A percentile compares a stretch with the other conserved stretches of the same genome.
Evolutionary conservation across 2,329 filamentous ascomycete genomes (phyloP).

Genomic region (Ilyonectria sp.): DNA sequence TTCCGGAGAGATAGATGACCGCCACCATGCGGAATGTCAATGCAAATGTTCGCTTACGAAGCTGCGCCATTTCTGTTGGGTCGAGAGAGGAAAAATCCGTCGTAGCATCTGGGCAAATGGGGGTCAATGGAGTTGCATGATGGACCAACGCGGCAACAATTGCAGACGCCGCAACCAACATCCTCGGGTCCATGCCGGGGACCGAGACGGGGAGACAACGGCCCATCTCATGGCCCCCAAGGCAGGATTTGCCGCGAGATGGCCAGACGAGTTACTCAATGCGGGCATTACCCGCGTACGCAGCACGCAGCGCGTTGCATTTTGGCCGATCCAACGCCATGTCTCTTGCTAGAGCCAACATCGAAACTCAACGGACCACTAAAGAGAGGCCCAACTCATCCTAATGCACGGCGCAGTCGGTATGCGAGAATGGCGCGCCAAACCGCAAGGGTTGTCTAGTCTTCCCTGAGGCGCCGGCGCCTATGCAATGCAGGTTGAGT

Average conservation of each 20-base stretch:
- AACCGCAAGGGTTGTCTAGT: conserved; percentile 28
- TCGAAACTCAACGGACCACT: conserved; percentile 32
- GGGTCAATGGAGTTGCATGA: background rate
- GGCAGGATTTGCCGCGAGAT: conserved; percentile 31
- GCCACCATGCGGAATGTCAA: background rate
- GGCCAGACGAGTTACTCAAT: conserved; percentile 32
- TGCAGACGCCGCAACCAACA: conserved; percentile 3
- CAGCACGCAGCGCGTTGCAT: conserved; percentile 28
- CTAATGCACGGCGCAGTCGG: conserved; percentile 27
- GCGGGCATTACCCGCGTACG: conserved; percentile 37
- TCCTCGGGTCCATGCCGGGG: background rate
- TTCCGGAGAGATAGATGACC: background rate
- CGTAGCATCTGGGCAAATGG: background rate
- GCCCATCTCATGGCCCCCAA: conserved; percentile 9
- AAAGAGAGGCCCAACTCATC: conserved; percentile 32
- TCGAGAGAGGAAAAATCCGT: background rate
- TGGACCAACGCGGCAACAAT: background rate
- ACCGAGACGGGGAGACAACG: background rate
- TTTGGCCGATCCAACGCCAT: conserved; percentile 35
- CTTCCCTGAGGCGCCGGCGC: conserved; percentile 40
- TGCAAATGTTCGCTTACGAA: conserved; percentile 12
- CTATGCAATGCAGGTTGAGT: conserved; percentile 42
- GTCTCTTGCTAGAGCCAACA: conserved; percentile 33
- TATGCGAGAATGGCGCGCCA: conserved; percentile 40
- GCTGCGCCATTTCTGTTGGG: conserved; percentile 13